These are phyloP conservation scores for Syzygium aromaticum DNA, from an alignment of 345 rosid species.

Conservation along the genomic window DNA sequence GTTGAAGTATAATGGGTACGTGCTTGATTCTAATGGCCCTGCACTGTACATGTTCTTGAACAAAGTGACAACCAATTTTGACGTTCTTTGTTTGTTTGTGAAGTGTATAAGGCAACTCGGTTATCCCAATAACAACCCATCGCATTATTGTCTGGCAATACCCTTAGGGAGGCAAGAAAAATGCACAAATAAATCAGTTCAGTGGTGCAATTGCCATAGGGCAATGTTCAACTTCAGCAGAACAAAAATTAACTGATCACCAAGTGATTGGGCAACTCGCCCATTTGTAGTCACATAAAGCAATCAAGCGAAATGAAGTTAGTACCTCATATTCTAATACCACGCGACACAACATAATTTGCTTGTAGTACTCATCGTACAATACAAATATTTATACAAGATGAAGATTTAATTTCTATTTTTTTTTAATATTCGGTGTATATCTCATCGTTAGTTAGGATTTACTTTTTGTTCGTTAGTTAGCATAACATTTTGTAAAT, in stretches of 20 bases:
- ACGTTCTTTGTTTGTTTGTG: neutral
- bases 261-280: neutral
- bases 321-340: neutral
- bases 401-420: neutral
- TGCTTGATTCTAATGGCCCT: neutral
- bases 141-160: neutral
- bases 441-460: neutral
- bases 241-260: neutral
- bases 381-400: neutral
- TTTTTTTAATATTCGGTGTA: neutral
- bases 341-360: neutral
- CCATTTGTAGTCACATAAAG: neutral
- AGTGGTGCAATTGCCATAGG: neutral
- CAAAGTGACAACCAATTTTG: neutral
- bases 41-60: neutral
- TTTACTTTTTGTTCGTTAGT: neutral
- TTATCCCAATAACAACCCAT: neutral
- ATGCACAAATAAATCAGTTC: neutral
- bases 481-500: neutral
- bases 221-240: neutral
- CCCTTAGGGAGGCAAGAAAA: neutral
- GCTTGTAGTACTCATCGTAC: neutral
- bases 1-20: neutral
- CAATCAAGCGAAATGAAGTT: neutral
- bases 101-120: neutral